A percentile compares a stretch with the other conserved stretches of the same genome.
phyloP scores from a whole-genome alignment of 805 yeast genomes.

The Sungouiella thailandica region DNA sequence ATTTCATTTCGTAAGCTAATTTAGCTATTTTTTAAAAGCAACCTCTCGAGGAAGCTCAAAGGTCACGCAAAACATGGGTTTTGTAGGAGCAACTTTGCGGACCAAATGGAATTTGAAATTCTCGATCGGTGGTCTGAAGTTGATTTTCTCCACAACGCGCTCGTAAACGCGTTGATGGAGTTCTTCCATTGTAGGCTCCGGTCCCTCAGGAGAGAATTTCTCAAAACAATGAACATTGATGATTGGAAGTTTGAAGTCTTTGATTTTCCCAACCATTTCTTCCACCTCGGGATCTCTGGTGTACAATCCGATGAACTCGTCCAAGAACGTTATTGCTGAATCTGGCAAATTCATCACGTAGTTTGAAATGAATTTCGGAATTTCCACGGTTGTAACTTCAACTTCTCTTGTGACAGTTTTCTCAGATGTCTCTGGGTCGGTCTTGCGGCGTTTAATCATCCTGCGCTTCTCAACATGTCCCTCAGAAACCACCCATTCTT shows the following conservation, averaged over 20 bases:
- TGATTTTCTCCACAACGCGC: conserved; percentile 39
- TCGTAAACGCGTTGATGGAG: conserved; percentile 63
- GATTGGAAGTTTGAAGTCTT: conserved; percentile 58
- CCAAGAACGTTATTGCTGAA: conserved; percentile 77
- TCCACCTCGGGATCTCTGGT: conserved; percentile 32
- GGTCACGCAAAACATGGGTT: conserved; percentile 89
- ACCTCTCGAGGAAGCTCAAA: conserved; percentile 67
- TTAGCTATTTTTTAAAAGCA: conserved; percentile 38
- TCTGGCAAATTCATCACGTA: conserved; percentile 97
- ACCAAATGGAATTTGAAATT: conserved; percentile 70
- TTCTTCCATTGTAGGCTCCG: conserved; percentile 66
- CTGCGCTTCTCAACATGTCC: conserved; percentile 31
- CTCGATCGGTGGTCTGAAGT: conserved; percentile 43
- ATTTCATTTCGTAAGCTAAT: no score
- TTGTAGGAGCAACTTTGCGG: conserved; percentile 93
- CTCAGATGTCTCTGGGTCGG: conserved; percentile 30
- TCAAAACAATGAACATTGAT: conserved; percentile 92
- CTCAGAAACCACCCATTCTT: conserved; percentile 39
- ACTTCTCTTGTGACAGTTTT: conserved; percentile 12
- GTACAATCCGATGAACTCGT: conserved; percentile 73
- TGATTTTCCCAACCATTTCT: conserved; percentile 27
- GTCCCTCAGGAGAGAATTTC: conserved; percentile 72
- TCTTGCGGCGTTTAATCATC: conserved; percentile 33
- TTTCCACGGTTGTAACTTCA: conserved; percentile 19
- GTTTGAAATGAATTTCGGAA: conserved; percentile 59